Percentiles rank a stretch among this genome's conserved stretches.
phyloP scores from a whole-genome alignment of 2,329 filamentous ascomycete genomes.

The Phyllosticta citribraziliensis region DNA sequence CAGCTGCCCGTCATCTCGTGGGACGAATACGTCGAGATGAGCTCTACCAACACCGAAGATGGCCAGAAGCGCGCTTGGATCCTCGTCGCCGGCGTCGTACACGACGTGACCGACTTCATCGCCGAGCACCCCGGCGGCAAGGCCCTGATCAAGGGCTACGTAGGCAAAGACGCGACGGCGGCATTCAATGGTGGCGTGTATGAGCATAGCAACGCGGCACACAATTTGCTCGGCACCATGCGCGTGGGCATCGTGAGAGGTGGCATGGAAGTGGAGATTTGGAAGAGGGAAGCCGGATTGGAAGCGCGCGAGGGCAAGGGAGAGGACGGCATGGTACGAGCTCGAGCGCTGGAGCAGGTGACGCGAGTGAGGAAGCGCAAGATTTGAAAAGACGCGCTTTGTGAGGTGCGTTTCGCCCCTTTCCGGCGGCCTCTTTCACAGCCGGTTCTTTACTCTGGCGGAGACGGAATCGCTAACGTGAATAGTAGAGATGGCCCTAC shows the following conservation, averaged over 20 bases:
- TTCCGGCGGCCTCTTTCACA: too few relatives aligned
- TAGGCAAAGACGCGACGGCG: slow-evolving; percentile 81
- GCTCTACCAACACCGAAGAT: slow-evolving; percentile 51
- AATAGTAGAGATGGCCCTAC: too few relatives aligned
- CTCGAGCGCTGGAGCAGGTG: slow-evolving; percentile 5
- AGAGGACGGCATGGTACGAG: slow-evolving; percentile 1
- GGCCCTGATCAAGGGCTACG: slow-evolving; percentile 70
- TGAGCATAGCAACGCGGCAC: slow-evolving; percentile 79
- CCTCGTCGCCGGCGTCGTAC: slow-evolving; percentile 73
- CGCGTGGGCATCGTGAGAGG: slow-evolving; percentile 77
- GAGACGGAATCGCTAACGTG: too few relatives aligned
- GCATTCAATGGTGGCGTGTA: slow-evolving; percentile 92
- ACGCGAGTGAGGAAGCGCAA: neutral
- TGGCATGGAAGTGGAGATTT: slow-evolving; percentile 84
- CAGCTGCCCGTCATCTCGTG: slow-evolving; percentile 77
- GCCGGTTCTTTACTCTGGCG: too few relatives aligned
- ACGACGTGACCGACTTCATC: slow-evolving; percentile 77
- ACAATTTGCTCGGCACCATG: slow-evolving; percentile 84
- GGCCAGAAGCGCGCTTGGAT: slow-evolving; percentile 59
- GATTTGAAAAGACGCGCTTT: too few relatives aligned
- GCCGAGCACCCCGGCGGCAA: slow-evolving; percentile 85
- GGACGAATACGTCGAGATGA: slow-evolving; percentile 62
- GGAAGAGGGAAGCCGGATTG: slow-evolving; percentile 68
- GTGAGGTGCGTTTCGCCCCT: too few relatives aligned
- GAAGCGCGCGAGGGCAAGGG: slow-evolving; percentile 43